Evolutionary conservation across 2,329 filamentous ascomycete genomes (phyloP).

Genomic region (Pseudogymnoascus sp.): DNA sequence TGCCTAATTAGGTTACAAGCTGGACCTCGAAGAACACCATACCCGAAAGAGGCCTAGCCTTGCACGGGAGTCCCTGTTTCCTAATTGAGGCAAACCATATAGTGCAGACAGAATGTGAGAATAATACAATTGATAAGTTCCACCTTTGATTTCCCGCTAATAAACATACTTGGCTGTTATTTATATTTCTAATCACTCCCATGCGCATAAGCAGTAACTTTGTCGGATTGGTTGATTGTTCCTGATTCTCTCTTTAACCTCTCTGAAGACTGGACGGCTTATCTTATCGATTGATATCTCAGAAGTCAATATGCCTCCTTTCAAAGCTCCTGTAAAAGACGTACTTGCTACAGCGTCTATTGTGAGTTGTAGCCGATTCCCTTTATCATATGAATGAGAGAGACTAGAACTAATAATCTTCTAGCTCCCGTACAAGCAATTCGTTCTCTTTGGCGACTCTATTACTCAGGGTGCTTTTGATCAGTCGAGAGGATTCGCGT

Average conservation of each 20-base stretch:
- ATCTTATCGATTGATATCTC: not conserved
- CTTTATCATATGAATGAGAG: not conserved
- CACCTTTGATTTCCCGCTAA: not conserved
- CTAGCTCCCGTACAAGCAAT: constrained; percentile 37
- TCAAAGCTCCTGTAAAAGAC: not conserved
- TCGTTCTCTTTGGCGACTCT: constrained; percentile 85
- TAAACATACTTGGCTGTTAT: not conserved
- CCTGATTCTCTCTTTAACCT: not conserved
- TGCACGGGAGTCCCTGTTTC: not conserved
- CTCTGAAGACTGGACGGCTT: not conserved
- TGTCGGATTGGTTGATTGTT: not conserved
- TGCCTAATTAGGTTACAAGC: not conserved
- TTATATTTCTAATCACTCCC: not conserved
- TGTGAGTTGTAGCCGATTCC: not conserved
- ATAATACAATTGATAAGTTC: not conserved
- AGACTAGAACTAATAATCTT: not conserved
- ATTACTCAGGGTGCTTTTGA: constrained; percentile 65
- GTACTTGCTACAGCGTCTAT: not conserved
- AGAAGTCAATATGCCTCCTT: not conserved
- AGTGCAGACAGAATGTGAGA: not conserved
- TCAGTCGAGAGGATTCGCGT: constrained; percentile 61
- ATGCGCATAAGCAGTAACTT: not conserved
- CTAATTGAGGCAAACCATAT: not conserved
- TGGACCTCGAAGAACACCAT: not conserved
- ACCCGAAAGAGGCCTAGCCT: not conserved